Base-by-base conservation (phyloP, 1,284 basidiomycete genomes). In the Melampsora abietis-canadensis region DNA sequence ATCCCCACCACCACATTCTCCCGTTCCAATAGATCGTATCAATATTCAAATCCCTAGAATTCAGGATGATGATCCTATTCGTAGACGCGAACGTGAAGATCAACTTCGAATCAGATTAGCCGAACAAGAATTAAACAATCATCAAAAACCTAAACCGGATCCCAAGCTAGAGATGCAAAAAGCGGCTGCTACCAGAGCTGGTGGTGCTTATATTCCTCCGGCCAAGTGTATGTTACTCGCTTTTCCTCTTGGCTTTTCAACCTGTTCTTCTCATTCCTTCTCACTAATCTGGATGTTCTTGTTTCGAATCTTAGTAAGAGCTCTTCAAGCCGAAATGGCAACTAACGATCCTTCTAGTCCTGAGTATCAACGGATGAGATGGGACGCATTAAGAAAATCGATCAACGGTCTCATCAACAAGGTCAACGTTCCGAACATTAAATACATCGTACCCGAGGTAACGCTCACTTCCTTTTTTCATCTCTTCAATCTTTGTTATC, bases 361-460 rank as follows among this genome's bases (percentile, higher is more conserved):
- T n/a, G 94, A 97, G 84, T 98, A 91, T 82, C 96, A 98, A 83
- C 87, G 95, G 21, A 85, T 99, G 78, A 92, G 92, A 31, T 99
- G 95, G 96, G 96, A 99, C 81, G 95, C 96, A 1, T 85, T 99
- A 76, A 89, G 94, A 81, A 99, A 99, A 84, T 92, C 90, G 75
- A 92, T 99, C 81, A 98, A 96, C 31, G 96, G 96, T 91, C 90
- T 98, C 79, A 95, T 98, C 85, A 99, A 99, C 86, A 92, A 97
- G 83, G 86, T 74, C 27, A 74, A 74, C 81, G 86, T 92, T 27
- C 87, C 89, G 78, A 98, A 98, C 82, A 98, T 98, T 87, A 98
- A 99, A 84, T 88, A 91, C 79, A 89, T 99, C 79, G 88, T 97
- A 0, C 96, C 95, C 0, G 95, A 98, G 77, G 81, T 82, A 66